Conservation (phyloP, 805 yeast genomes). For the Kuraishia piskuri region DNA sequence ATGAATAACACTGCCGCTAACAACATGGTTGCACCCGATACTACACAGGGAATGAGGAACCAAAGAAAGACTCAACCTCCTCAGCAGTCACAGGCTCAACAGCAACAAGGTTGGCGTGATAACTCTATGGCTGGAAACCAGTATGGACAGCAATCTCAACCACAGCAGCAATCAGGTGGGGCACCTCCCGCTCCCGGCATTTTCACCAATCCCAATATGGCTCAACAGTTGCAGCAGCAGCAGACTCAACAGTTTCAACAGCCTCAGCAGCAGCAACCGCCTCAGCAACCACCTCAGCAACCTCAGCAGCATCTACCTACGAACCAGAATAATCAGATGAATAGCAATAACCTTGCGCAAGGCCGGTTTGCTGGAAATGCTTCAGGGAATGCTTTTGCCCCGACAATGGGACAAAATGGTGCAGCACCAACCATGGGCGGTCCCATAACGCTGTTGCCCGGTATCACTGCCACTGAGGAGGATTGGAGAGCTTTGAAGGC, state of each 20-base stretch:
- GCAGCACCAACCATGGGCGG: not conserved
- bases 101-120: slow-evolving; percentile 1
- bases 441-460: slow-evolving; percentile 12
- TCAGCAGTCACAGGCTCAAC: not conserved
- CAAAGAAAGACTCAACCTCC: not conserved
- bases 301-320: slow-evolving; percentile 9
- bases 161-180: not conserved
- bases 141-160: slow-evolving; percentile 10
- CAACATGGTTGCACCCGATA: not conserved
- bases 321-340: slow-evolving; percentile 7
- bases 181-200: slow-evolving; percentile 8
- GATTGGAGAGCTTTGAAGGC: slow-evolving; percentile 54
- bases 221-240: slow-evolving; percentile 10
- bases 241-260: slow-evolving; percentile 11
- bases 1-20: not conserved
- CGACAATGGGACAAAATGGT: slow-evolving; percentile 10
- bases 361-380: slow-evolving; percentile 7
- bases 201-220: slow-evolving; percentile 13
- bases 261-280: slow-evolving; percentile 12
- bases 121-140: slow-evolving; percentile 3
- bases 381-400: slow-evolving; percentile 13
- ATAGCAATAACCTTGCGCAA: slow-evolving; percentile 3
- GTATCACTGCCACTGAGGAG: slow-evolving; percentile 41
- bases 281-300: slow-evolving; percentile 4
- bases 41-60: not conserved